These are phyloP conservation scores for Obelidium mucronatum DNA, from an alignment of 192 early-diverging fungal species.

Conservation along the genomic window DNA sequence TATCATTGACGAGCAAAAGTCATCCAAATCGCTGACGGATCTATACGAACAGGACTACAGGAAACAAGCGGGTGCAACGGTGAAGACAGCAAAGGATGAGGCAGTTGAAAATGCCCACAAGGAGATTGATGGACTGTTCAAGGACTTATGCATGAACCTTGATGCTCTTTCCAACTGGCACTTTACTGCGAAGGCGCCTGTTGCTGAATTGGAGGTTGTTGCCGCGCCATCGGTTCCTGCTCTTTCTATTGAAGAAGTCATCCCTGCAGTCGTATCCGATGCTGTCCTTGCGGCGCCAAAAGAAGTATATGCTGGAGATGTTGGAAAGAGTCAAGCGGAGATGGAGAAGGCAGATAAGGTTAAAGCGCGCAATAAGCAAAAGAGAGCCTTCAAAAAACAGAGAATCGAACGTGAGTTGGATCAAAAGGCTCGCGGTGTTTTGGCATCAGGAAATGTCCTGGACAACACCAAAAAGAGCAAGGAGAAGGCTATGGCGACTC, in stretches of 20 bases:
- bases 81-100: conserved; percentile 78
- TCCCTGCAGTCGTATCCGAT: conserved; percentile 84
- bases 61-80: conserved; percentile 52
- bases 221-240: conserved; percentile 73
- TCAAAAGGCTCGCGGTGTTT: conserved; percentile 48
- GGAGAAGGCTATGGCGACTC: conserved; percentile 65
- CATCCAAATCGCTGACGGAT: conserved; percentile 87
- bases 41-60: conserved; percentile 92
- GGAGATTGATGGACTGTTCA: conserved; percentile 81
- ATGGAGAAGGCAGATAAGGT: conserved; percentile 80
- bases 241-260: conserved; percentile 94
- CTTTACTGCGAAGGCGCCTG: conserved; percentile 81
- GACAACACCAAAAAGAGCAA: conserved; percentile 56
- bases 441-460: conserved; percentile 55
- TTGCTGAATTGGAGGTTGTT: conserved; percentile 77
- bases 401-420: conserved; percentile 49
- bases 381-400: conserved; percentile 73
- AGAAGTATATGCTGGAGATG: conserved; percentile 84
- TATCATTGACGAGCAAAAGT: conserved; percentile 86
- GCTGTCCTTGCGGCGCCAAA: conserved; percentile 85
- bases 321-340: conserved; percentile 81
- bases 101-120: conserved; percentile 79
- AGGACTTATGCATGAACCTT: conserved; percentile 80
- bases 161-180: conserved; percentile 96
- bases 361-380: conserved; percentile 69